These are phyloP conservation scores for Sporothrix humicola DNA, from an alignment of 2,329 filamentous ascomycete species.

Conservation along the genomic window DNA sequence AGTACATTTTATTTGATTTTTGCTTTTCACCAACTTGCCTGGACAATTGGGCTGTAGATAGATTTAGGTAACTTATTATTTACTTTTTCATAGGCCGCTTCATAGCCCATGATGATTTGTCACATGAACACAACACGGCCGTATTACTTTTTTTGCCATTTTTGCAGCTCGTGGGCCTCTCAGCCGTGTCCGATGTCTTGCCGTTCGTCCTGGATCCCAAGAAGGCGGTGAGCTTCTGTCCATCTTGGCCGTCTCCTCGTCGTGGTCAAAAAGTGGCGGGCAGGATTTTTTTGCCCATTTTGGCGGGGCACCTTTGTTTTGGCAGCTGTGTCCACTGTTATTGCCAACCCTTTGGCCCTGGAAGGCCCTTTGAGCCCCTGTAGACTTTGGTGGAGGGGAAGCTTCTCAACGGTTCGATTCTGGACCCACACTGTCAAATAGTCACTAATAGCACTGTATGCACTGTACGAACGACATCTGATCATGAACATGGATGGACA, in stretches of 20 bases:
- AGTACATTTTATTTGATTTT: background rate
- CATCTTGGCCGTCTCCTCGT: background rate
- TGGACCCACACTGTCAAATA: background rate
- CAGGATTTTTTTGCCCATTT: conserved; percentile 15
- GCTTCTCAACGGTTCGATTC: background rate
- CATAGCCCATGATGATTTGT: background rate
- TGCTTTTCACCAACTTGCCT: background rate
- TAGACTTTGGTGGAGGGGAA: background rate
- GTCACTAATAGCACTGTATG: background rate
- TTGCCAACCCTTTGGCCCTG: background rate
- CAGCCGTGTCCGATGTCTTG: background rate
- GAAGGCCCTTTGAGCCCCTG: background rate
- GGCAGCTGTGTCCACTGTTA: background rate
- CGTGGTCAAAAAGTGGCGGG: background rate
- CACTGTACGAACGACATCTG: conserved; percentile 1
- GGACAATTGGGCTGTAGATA: background rate
- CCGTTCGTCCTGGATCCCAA: background rate
- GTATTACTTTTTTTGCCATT: too few species aligned
- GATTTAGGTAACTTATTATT: background rate
- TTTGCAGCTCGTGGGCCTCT: background rate
- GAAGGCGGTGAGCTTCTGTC: conserved; percentile 19
- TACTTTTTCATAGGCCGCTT: background rate
- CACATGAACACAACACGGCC: background rate
- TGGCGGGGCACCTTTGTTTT: conserved; percentile 24
- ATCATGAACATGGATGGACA: background rate